phyloP scores from a whole-genome alignment of 139 green algal genomes.

The Coelastrella sp. region DNA sequence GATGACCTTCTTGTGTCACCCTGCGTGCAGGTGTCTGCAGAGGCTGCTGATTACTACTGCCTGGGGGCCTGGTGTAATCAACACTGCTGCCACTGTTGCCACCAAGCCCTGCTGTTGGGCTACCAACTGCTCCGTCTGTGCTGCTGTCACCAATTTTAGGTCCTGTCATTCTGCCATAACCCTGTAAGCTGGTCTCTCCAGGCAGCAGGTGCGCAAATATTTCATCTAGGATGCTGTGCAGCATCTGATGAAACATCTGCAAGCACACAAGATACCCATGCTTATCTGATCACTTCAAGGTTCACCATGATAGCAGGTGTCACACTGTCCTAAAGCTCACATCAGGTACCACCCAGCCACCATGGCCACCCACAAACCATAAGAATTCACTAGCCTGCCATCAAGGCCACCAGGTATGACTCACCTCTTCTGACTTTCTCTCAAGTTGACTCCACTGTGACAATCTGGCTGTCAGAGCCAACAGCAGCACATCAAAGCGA shows the following conservation, averaged over 20 bases:
- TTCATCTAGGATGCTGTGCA: constrained; percentile 1
- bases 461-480: constrained; percentile 19
- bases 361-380: neutral
- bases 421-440: constrained; percentile 2
- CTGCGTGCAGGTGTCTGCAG: too few relatives aligned
- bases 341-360: neutral
- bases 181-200: neutral
- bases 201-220: neutral
- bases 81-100: neutral
- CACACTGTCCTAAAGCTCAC: too few relatives aligned
- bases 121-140: neutral
- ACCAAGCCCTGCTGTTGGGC: neutral
- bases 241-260: constrained; percentile 34
- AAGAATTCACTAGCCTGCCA: neutral
- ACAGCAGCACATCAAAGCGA: constrained; percentile 7
- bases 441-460: constrained; percentile 25
- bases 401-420: neutral
- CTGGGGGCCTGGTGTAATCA: neutral
- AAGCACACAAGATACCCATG: neutral
- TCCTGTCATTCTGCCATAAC: neutral
- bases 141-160: neutral
- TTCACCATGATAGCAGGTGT: too few relatives aligned
- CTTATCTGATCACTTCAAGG: neutral
- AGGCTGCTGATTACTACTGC: neutral
- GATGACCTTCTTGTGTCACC: too few relatives aligned